Evolutionary conservation across 352 stramenopile genomes (phyloP), one percentile per base, ranked within the genome.

Genomic region (Paralagenidium karlingii): DNA sequence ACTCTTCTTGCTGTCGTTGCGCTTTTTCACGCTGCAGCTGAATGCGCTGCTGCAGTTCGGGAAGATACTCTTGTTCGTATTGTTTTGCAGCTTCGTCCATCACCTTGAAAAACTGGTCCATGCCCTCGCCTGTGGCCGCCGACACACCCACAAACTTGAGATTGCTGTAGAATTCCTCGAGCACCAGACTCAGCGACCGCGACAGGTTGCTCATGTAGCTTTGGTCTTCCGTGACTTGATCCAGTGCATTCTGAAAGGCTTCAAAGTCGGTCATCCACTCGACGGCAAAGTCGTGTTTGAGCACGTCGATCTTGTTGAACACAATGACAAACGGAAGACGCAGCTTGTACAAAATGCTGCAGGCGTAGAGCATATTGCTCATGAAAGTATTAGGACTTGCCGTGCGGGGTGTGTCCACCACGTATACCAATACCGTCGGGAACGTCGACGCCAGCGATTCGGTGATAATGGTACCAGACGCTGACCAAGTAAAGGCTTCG

Each of bases 191-290:
- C 7, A 96, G 58, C 37, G 85, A 96, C 29, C 85, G 73, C 16
- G 83, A 97, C 24, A 97, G 67, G 26, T 71, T 93, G 41, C 75
- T 64, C 70, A 96, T 95, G 66, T 96, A 97, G 40, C 67, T 88
- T n/a, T n/a, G n/a, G 39, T 95, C 81, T 41, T 95, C 84, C 43
- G 83, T 69, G 29, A 67, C 63, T 15, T 85, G 52, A 52, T 98
- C 94, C 41, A 99, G 58, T 24, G 94, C 94, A 27, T 94, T 83
- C 63, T 99, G 94, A 60, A 99, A 99, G 12, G 67, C 71, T 58
- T 99, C 94, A 65, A 98, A 99, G 68, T 99, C 95, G 26, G 79
- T 86, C 95, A 99, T 99, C 96, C 95, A 99, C 58, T 98, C 87
- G 40, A 89, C 71, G 7, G 84, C 78, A 64, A 97, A 97, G 58